A percentile compares a stretch with the other conserved stretches of the same genome.
phyloP scores from a whole-genome alignment of 305 asterid genomes.

The Withania somnifera region DNA sequence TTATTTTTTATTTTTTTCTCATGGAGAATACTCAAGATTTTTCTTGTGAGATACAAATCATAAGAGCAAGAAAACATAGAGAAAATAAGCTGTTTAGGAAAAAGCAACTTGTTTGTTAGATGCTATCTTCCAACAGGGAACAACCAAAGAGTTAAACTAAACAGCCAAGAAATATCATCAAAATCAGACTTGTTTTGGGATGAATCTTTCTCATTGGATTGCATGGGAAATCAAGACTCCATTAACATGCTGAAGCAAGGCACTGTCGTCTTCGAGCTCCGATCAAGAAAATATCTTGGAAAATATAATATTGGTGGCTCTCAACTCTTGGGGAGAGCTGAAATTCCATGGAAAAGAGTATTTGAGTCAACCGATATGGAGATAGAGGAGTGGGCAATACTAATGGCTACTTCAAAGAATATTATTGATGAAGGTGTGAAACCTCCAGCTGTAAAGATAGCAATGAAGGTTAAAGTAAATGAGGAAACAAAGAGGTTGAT shows the following conservation, averaged over 20 bases:
- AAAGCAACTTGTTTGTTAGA: conserved; percentile 35
- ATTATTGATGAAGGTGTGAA: conserved; percentile 17
- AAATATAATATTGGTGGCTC: conserved; percentile 12
- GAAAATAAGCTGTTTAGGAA: conserved; percentile 9
- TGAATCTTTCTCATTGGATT: conserved; percentile 42
- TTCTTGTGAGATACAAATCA: conserved; percentile 28
- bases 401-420: conserved; percentile 21
- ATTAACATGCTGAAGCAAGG: conserved; percentile 31
- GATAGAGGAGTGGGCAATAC: conserved; percentile 39
- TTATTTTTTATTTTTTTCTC: too few relatives aligned
- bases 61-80: conserved; percentile 35
- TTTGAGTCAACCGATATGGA: conserved; percentile 19
- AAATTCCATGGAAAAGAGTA: conserved; percentile 40
- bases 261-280: conserved; percentile 41
- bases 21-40: conserved; percentile 18
- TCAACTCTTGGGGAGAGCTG: conserved; percentile 52
- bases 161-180: conserved; percentile 40
- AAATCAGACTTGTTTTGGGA: conserved; percentile 35
- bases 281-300: conserved; percentile 30
- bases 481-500: not conserved
- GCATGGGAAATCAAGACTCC: conserved; percentile 31
- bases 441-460: conserved; percentile 34
- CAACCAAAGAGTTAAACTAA: conserved; percentile 33
- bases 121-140: conserved; percentile 44
- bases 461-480: conserved; percentile 19